These are phyloP conservation scores for Cupressus sempervirens DNA, from an alignment of 75 land plant species.

Conservation along the genomic window DNA sequence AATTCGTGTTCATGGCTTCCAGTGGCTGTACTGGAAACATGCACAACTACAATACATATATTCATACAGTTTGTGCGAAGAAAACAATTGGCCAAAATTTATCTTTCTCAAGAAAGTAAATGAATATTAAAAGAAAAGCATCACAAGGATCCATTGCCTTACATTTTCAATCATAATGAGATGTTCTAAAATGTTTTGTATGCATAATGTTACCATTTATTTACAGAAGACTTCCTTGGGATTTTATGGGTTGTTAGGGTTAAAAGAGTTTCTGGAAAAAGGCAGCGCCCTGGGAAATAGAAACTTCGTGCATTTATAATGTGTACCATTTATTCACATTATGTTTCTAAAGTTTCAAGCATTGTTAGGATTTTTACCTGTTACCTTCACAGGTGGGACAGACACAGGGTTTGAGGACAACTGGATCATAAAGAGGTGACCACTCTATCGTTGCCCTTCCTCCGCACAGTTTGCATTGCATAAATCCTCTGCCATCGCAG, in stretches of 20 bases:
- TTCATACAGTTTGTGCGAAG: too few relatives aligned
- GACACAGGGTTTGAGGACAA: constrained; percentile 52
- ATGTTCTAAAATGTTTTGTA: neutral
- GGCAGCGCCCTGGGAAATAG: too few relatives aligned
- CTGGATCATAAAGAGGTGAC: constrained; percentile 75
- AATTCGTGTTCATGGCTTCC: too few relatives aligned
- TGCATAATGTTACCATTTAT: neutral
- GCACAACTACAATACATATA: too few relatives aligned
- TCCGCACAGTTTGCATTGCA: constrained; percentile 64
- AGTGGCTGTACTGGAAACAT: too few relatives aligned
- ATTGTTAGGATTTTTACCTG: constrained; percentile 24
- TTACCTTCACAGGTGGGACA: constrained; percentile 93
- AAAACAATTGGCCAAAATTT: too few relatives aligned
- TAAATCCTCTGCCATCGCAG: constrained; percentile 73
- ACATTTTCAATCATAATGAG: neutral
- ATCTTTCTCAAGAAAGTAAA: neutral
- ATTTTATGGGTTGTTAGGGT: neutral
- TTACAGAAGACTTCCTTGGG: neutral
- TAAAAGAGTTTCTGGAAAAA: too few relatives aligned
- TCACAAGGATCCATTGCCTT: neutral
- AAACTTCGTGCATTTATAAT: too few relatives aligned
- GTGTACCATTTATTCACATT: too few relatives aligned
- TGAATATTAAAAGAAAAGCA: neutral
- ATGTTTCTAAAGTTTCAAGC: neutral
- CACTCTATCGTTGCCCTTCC: constrained; percentile 62